These are phyloP conservation scores for Dryas alaskensis DNA, from an alignment of 306 rosid species.

Conservation along the genomic window DNA sequence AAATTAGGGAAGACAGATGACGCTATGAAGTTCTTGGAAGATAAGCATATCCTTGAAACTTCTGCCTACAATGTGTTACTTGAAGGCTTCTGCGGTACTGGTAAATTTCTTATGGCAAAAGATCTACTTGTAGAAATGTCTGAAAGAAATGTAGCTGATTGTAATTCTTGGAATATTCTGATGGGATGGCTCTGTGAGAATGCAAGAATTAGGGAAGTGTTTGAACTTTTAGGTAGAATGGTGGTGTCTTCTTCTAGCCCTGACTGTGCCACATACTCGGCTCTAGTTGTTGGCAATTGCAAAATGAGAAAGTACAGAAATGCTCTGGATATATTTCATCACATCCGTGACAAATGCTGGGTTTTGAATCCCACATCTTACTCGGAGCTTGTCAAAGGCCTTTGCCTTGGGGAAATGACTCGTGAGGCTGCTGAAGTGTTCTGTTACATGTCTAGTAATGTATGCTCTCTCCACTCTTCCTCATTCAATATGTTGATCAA, in stretches of 20 bases:
- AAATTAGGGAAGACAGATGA: slow-evolving; percentile 61
- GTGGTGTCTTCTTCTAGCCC: slow-evolving; percentile 44
- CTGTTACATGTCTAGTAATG: slow-evolving; percentile 55
- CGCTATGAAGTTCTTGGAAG: slow-evolving; percentile 63
- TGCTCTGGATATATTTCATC: slow-evolving; percentile 54
- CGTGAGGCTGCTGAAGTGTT: slow-evolving; percentile 58
- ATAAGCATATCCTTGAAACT: slow-evolving; percentile 47
- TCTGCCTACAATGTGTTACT: slow-evolving; percentile 72
- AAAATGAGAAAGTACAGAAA: slow-evolving; percentile 46
- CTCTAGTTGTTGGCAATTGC: slow-evolving; percentile 71
- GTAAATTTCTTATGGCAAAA: slow-evolving; percentile 45
- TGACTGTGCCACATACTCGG: slow-evolving; percentile 57
- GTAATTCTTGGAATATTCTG: slow-evolving; percentile 73
- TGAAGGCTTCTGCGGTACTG: slow-evolving; percentile 63
- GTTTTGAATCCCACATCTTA: slow-evolving; percentile 59
- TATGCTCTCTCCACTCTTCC: slow-evolving; percentile 48
- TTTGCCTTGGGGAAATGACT: slow-evolving; percentile 47
- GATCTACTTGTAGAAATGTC: slow-evolving; percentile 54
- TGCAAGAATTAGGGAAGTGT: slow-evolving; percentile 48
- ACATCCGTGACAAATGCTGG: slow-evolving; percentile 48
- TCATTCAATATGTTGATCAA: slow-evolving; percentile 58
- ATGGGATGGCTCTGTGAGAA: slow-evolving; percentile 64
- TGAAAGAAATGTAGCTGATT: slow-evolving; percentile 48
- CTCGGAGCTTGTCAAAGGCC: slow-evolving; percentile 62
- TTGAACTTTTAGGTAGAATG: slow-evolving; percentile 69